Conservation (phyloP, 2,329 filamentous ascomycete species). For the Alternaria hordeiaustralica region DNA sequence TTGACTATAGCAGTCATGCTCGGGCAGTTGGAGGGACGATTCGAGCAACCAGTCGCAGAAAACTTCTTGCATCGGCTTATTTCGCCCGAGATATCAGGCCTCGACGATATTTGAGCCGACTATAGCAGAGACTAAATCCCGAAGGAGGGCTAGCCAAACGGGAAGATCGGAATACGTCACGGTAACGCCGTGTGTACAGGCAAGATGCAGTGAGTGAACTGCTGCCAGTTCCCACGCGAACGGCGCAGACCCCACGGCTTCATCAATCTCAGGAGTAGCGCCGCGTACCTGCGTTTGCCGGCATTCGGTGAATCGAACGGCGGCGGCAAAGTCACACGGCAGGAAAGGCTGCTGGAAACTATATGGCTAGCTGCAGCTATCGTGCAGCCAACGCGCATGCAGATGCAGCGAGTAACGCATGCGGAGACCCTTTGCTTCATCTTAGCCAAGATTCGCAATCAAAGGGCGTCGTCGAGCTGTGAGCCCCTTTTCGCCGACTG, state of each 20-base stretch:
- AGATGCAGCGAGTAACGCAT: conserved; percentile 4
- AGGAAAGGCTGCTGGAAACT: conserved; percentile 3
- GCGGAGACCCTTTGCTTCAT: conserved; percentile 10
- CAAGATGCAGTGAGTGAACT: background rate
- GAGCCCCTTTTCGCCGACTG: conserved; percentile 1
- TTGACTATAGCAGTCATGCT: background rate
- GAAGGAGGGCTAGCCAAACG: background rate
- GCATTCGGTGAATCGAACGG: conserved; percentile 12
- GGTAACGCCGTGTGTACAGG: background rate
- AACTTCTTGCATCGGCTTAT: background rate
- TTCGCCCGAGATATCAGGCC: background rate
- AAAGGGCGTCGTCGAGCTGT: background rate
- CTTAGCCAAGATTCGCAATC: conserved; percentile 14
- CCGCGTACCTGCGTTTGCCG: conserved; percentile 27
- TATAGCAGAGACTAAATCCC: background rate
- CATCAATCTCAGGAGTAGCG: conserved; percentile 26
- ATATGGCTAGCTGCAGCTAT: conserved; percentile 5
- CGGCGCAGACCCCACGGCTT: background rate
- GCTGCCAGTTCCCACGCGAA: background rate
- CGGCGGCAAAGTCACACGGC: conserved; percentile 14
- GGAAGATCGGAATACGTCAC: background rate
- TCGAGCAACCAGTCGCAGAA: background rate
- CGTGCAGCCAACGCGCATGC: conserved; percentile 10
- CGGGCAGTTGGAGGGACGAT: background rate
- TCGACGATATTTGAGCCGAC: background rate